Percentiles rank a stretch among this genome's conserved stretches.
Conservation (phyloP, 2,329 filamentous ascomycete genomes). For the Parascedosporium putredinis region DNA sequence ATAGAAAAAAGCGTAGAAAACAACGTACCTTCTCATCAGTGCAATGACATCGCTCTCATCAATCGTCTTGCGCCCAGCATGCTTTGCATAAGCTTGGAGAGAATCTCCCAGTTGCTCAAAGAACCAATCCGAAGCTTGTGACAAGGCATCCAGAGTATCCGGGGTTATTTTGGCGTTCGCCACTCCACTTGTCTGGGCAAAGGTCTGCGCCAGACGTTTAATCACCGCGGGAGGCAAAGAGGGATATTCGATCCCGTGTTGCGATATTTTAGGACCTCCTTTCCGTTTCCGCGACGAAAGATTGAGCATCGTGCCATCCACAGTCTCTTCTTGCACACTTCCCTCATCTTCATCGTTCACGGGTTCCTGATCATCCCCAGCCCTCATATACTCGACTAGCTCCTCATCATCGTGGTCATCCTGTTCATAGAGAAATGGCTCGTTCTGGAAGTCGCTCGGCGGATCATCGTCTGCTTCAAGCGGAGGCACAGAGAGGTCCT, state of each 20-base stretch:
- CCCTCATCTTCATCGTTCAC: constrained; percentile 6
- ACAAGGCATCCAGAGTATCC: constrained; percentile 63
- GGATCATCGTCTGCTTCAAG: constrained; percentile 12
- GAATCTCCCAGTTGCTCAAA: constrained; percentile 82
- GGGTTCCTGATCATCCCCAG: too few species aligned
- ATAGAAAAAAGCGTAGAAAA: constrained; percentile 13
- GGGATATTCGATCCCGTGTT: constrained; percentile 65
- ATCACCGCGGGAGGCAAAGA: constrained; percentile 63
- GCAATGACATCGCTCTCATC: constrained; percentile 76
- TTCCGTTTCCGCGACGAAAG: constrained; percentile 29
- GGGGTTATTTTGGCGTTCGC: constrained; percentile 60
- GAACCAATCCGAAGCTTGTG: constrained; percentile 80
- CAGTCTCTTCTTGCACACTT: constrained; percentile 10
- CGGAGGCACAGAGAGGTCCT: constrained; percentile 10
- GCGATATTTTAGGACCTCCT: constrained; percentile 48
- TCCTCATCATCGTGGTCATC: constrained; percentile 9
- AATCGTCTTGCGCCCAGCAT: constrained; percentile 75
- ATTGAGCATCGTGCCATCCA: too few species aligned
- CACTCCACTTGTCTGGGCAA: constrained; percentile 55
- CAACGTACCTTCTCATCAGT: constrained; percentile 68
- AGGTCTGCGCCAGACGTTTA: constrained; percentile 61
- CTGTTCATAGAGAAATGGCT: constrained; percentile 8
- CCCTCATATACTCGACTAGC: constrained; percentile 5
- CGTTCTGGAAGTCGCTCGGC: neutral
- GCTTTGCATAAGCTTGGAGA: constrained; percentile 65